These are phyloP conservation scores for Penicillium sp. DNA, from an alignment of 2,329 filamentous ascomycete species.

Conservation along the genomic window DNA sequence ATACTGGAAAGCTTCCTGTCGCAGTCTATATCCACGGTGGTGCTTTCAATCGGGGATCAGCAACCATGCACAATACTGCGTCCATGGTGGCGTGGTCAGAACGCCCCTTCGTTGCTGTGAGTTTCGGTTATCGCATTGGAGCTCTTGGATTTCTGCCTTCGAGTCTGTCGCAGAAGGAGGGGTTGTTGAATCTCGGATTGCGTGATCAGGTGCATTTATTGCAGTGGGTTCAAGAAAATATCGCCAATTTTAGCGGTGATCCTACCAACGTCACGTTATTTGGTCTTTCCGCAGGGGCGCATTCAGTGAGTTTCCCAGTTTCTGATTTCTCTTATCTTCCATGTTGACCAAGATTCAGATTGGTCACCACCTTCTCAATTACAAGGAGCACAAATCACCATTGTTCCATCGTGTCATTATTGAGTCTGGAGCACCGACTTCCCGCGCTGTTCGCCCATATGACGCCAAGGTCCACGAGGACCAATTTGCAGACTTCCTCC, in stretches of 20 bases:
- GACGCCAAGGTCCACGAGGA: conserved; percentile 42
- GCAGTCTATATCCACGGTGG: conserved; percentile 46
- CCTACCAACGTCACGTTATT: conserved; percentile 37
- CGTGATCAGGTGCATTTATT: conserved; percentile 39
- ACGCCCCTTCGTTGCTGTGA: conserved; percentile 45
- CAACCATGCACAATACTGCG: conserved; percentile 54
- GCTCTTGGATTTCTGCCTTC: conserved; percentile 66
- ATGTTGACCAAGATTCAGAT: conserved; percentile 45
- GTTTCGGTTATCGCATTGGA: conserved; percentile 48
- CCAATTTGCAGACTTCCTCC: conserved; percentile 47
- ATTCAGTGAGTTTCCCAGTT: conserved; percentile 39
- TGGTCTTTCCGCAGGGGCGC: conserved; percentile 44
- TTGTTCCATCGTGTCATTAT: conserved; percentile 50
- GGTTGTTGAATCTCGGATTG: conserved; percentile 47
- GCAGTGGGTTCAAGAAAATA: conserved; percentile 28
- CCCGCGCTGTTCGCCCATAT: conserved; percentile 47
- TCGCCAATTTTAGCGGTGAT: conserved; percentile 25
- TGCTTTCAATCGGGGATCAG: conserved; percentile 35
- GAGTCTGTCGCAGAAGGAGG: conserved; percentile 52
- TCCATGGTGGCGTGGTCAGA: conserved; percentile 59
- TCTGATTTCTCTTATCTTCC: too few species aligned
- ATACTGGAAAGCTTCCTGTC: conserved; percentile 34
- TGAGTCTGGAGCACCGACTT: conserved; percentile 49
- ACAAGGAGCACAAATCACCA: conserved; percentile 29
- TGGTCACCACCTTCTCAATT: conserved; percentile 64